Evolutionary conservation across 2,329 filamentous ascomycete species (phyloP), one percentile per base, ranked within the genome.

Genomic region (Colletotrichum chrysophilum): DNA sequence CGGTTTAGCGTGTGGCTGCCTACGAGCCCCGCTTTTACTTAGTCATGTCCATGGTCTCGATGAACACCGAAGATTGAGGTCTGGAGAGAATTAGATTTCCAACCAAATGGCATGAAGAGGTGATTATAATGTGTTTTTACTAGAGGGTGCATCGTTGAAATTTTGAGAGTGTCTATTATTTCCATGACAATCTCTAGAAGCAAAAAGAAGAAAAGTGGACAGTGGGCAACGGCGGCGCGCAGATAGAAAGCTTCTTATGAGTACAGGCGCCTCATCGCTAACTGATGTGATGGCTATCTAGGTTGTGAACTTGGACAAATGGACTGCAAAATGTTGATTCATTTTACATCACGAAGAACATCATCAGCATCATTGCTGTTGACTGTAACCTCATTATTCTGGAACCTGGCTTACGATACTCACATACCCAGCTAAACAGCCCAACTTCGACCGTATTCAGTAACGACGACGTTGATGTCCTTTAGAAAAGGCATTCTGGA

Each of bases 111-210:
- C 34, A 38, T 38, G 34, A 18, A 38, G 14, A 38, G 34, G 14
- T 38, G 7, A 38, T 38, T 16, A 0, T 38, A 38, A 38, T 38
- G 34, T 38, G 7, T 16, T 38, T 38, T 18, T n/a, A n/a, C n/a
- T n/a, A n/a, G n/a, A n/a, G n/a, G n/a, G n/a, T n/a, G n/a, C n/a
- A n/a, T n/a, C n/a, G n/a, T n/a, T n/a, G 21, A 7, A 56, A 3
- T 1, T 5, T 14, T 2, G 9, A 26, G 10, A 24, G 21, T 26
- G 7, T 1, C 12, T 24, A 6, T 0, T 3, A 28, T 58, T 58
- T 18, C 12, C 16, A 28, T 10, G 5, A 8, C 7, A 58, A 26
- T 18, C 13, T 18, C 1, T 16, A 2, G 21, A 7, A 28, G 18
- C 3, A 9, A 26, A 28, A 7, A 28, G 16, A 58, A 28, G 26